Evolutionary conservation across 1,284 basidiomycete species (phyloP), one percentile per base, ranked within the genome.

Genomic region (Irpex lacteus): DNA sequence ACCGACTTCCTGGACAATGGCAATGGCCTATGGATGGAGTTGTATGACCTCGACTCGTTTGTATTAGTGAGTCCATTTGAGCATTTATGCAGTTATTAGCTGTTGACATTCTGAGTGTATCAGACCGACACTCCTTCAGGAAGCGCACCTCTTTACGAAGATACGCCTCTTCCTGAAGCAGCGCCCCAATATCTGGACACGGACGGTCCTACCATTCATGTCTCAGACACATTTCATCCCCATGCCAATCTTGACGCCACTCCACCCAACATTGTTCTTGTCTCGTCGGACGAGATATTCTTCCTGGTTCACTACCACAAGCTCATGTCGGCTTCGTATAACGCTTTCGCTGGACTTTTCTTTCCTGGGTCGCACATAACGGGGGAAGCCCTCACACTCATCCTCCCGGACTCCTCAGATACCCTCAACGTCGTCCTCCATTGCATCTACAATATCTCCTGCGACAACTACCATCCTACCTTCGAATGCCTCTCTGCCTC

Each of bases 221-320:
- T 56, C 7, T 56, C 54, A 18, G 18, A 36, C 32, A 18, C 32
- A 9, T 56, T 56, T 26, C 21, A 56, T 26, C 34, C 21, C 54
- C 13, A 32, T 36, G 34, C 54, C 8, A 34, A 34, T 36, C 21
- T 56, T 26, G 54, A 56, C 26, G 32, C 8, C 34, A 8, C 18
- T 11, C n/a, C 21, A 15, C 84, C 88, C 2, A 88, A 92, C 72
- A 70, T 86, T 60, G 80, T 89, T 67, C 75, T 92, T 59, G 76
- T 91, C 63, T 86, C 90, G 3, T 81, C 85, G 19, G 91, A 93
- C 70, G 82, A 82, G 8, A 90, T 93, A 38, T 91, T 91, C 74
- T 93, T 82, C 71, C 80, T 78, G 60, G 77, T 77, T 15, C 78
- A 81, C 64, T 68, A 72, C 4, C 68, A 75, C 34, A 73, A 72